Evolutionary conservation across 495 filamentous ascomycete genomes (phyloP), one percentile per base, ranked within the genome.

Genomic region (Aspergillus carlsbadensis): DNA sequence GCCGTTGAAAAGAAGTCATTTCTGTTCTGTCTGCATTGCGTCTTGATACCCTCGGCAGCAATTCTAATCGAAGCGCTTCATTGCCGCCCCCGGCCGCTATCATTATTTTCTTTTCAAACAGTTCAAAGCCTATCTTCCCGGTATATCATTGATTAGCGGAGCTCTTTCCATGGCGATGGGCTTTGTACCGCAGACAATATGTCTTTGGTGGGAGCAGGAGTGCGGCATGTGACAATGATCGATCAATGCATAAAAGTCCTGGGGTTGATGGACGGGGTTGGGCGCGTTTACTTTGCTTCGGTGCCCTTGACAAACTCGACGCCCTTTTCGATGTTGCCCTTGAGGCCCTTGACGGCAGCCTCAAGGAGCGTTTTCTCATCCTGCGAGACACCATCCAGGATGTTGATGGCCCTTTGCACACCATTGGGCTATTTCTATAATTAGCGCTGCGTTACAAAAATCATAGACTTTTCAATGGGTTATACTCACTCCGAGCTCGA

Each of bases 321-420:
- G 64, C 94, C 94, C 83, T 97, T 97, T 63, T 83, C 74, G 66
- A 98, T 96, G 76, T 96, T 98, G 78, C 82, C 86, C 82, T 91
- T 88, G 29, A 98, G 81, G 51, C 84, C 94, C 59, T 78, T 74
- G 63, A 87, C 78, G 68, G 81, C 84, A 59, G 80, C 83, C 61
- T 90, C 83, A 54, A 98, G 85, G 50, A 98, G 84, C 60, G 82
- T 81, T 85, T 94, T 88, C 85, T 98, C 94, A 70, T 87, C 77
- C 8, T 88, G 86, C 63, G 87, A 89, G 64, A 90, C 77, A 52
- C 79, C 76, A 39, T 75, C 77, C 49, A 98, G 81, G 55, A 90
- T 80, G 79, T 98, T 91, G 65, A 77, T 79, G 63, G 83, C 90
- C 74, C 90, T 94, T 75, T 90, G 85, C 31, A 79, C 90, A 69